phyloP scores from a whole-genome alignment of 2,329 filamentous ascomycete species.

The Sclerotinia spermophila region DNA sequence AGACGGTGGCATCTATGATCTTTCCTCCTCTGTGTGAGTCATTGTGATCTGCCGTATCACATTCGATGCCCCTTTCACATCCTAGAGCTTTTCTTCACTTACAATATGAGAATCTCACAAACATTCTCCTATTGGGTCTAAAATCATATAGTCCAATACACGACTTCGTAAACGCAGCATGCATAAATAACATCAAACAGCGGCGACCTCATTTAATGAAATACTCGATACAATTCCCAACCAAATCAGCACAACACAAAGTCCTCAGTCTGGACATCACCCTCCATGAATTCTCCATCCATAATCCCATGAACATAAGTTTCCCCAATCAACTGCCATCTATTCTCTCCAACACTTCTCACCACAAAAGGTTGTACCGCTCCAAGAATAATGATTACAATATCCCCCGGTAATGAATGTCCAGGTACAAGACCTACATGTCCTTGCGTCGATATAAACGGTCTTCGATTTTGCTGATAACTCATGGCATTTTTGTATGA shows the following conservation, averaged over 20 bases:
- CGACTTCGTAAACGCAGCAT: not conserved
- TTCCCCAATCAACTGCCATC: constrained; percentile 13
- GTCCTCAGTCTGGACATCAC: not conserved
- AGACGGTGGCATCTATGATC: not conserved
- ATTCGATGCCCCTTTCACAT: not conserved
- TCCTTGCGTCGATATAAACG: constrained; percentile 19
- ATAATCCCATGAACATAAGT: constrained; percentile 14
- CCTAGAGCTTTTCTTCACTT: not conserved
- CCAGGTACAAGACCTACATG: constrained; percentile 18
- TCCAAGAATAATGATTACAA: constrained; percentile 18
- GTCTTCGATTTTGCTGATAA: constrained; percentile 13
- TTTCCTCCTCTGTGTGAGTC: not conserved
- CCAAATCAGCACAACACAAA: constrained; percentile 3
- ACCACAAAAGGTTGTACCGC: constrained; percentile 16
- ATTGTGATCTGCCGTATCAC: not conserved
- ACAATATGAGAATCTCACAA: not conserved
- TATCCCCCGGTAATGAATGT: constrained; percentile 12
- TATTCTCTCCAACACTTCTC: not conserved
- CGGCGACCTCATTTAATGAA: not conserved
- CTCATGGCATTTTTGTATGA: constrained; percentile 15
- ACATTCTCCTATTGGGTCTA: not conserved
- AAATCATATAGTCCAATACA: not conserved
- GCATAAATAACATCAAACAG: not conserved
- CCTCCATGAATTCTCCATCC: constrained; percentile 14
- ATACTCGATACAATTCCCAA: not conserved